These are phyloP conservation scores for Neltuma alba DNA, from an alignment of 306 rosid genomes.

Conservation along the genomic window DNA sequence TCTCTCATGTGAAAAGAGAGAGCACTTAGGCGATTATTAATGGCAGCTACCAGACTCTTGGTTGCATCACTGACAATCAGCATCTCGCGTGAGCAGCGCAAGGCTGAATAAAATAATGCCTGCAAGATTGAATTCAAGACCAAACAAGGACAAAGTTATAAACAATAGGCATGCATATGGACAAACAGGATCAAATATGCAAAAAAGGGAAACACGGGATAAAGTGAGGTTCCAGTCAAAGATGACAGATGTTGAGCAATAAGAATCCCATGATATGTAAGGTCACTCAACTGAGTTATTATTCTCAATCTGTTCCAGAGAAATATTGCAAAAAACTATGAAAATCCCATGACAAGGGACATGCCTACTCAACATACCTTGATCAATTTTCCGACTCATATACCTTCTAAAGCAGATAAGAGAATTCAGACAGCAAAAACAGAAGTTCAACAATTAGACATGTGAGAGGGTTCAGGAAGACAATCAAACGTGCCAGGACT, in stretches of 20 bases:
- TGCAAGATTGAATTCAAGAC: slow-evolving; percentile 39
- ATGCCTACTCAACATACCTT: slow-evolving; percentile 1
- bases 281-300: slow-evolving; percentile 8
- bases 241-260: background rate
- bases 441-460: slow-evolving; percentile 9
- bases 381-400: slow-evolving; percentile 4
- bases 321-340: background rate
- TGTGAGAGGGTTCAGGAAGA: slow-evolving; percentile 1
- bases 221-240: background rate
- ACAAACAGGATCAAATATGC: background rate
- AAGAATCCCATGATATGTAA: background rate
- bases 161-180: slow-evolving; percentile 21
- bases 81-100: slow-evolving; percentile 85
- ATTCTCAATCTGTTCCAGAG: slow-evolving; percentile 21
- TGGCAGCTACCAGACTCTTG: slow-evolving; percentile 72
- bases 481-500: background rate
- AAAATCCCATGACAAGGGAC: background rate
- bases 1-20: slow-evolving; percentile 92
- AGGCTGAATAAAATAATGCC: slow-evolving; percentile 90
- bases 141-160: slow-evolving; percentile 13
- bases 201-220: background rate
- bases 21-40: slow-evolving; percentile 84
- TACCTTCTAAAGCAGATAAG: slow-evolving; percentile 6
- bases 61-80: slow-evolving; percentile 76
- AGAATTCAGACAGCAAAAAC: background rate